Base-by-base conservation (phyloP, 2,329 filamentous ascomycete species). In the Tolypocladium endophyticum region DNA sequence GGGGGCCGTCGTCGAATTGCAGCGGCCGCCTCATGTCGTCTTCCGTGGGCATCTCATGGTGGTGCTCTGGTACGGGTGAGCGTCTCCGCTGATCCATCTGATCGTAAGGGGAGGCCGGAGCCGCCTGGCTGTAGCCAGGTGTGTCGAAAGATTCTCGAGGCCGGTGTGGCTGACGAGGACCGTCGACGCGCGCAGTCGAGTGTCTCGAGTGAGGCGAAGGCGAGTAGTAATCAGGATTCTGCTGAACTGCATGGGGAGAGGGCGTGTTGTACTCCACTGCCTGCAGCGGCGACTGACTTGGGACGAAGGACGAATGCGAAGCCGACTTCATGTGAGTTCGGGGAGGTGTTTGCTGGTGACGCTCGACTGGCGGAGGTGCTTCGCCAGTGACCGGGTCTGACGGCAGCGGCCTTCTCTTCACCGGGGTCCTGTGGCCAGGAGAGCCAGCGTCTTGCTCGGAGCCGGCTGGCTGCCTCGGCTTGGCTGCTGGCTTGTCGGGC, bases 371-470 rank as follows among this genome's bases (percentile, higher is more conserved):
- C 65, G 36, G 68, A 60, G 81, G 75, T 53, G 77, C 70, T 64
- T 83, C 79, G 64, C 82, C 75, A 58, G 82, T 80, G 61, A 88
- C 82, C 18, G 91, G 90, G 70, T 94, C 90, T 1, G 85, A 87
- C 0, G 93, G 92, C 45, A 97, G 76, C 25, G 93, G 93, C 39
- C 93, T 83, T 65, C 93, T 83, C 77, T 93, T 96, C 54, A 95
- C 84, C 54, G 85, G 81, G 33, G 83, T 81, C 65, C 80, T 78
- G 65, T 82, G 61, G 77, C 81, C 11, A 2, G 23, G 3, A 14
- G 43, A 12, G 23, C 67, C 73, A 59, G 69, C 67, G 61, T 73
- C 76, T 61, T 70, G 68, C 55, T 74, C 74, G 7, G 75, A 64
- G 28, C 71, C 63, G 56, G 72, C 66, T 50, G 73, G 70, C 38